Conservation (phyloP, 768 basidiomycete species). For the Nevesoporus exiguus region DNA sequence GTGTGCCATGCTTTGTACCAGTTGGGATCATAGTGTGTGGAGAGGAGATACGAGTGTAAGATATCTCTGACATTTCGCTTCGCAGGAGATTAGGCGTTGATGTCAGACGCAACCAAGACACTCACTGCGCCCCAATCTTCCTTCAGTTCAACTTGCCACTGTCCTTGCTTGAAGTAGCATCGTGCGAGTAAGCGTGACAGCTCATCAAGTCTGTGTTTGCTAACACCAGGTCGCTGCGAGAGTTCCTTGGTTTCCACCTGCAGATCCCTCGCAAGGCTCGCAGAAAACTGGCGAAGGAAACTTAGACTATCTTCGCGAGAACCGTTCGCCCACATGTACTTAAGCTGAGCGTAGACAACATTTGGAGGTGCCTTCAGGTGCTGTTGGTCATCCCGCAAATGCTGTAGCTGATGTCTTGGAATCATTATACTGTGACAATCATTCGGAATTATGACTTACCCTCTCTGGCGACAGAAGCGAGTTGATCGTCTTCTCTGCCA, state of each 20-base stretch:
- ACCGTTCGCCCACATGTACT: conserved; percentile 92
- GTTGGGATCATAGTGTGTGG: conserved; percentile 87
- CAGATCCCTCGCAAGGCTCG: conserved; percentile 72
- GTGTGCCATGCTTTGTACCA: conserved; percentile 99
- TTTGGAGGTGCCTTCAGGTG: conserved; percentile 81
- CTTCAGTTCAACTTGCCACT: conserved; percentile 85
- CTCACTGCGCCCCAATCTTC: conserved; percentile 79
- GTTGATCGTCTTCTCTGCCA: conserved; percentile 96
- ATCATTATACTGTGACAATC: neutral
- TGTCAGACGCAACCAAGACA: conserved; percentile 6
- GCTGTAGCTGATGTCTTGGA: conserved; percentile 35
- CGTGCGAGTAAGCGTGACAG: conserved; percentile 88
- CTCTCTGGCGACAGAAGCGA: conserved; percentile 78
- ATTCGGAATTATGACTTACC: conserved; percentile 34
- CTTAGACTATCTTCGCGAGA: conserved; percentile 73
- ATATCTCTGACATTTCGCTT: conserved; percentile 82
- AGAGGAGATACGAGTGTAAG: conserved; percentile 76
- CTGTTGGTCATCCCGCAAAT: conserved; percentile 49
- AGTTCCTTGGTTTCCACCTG: conserved; percentile 54
- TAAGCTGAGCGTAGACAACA: conserved; percentile 94
- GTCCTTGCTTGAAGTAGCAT: conserved; percentile 93
- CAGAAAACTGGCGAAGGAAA: conserved; percentile 80
- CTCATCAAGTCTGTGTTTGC: conserved; percentile 60
- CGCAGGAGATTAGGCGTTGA: neutral
- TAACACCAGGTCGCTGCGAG: conserved; percentile 47